A percentile compares a stretch with the other conserved stretches of the same genome.
Evolutionary conservation across 192 early-diverging fungal species (phyloP).

Genomic region (Dissophora ornata): DNA sequence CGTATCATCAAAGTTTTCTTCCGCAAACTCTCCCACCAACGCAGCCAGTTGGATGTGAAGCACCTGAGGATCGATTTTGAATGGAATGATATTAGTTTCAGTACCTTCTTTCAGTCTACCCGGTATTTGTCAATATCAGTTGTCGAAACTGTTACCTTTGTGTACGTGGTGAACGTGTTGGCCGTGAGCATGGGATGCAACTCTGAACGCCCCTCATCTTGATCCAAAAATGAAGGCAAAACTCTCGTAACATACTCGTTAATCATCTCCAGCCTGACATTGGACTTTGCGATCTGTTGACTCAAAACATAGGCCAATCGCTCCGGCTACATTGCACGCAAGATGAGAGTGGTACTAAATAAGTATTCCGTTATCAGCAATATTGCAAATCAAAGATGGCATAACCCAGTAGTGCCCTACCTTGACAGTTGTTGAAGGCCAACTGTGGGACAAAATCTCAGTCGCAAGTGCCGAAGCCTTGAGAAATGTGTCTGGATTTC

Average conservation of each 20-base stretch:
- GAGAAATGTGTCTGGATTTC: conserved; percentile 20
- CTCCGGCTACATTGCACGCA: conserved; percentile 36
- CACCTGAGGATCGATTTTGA: no score
- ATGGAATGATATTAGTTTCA: no score
- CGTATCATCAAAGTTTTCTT: conserved; percentile 29
- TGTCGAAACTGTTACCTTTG: no score
- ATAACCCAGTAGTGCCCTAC: no score
- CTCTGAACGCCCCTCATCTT: conserved; percentile 41
- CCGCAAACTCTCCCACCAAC: conserved; percentile 30
- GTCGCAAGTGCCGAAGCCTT: conserved; percentile 49
- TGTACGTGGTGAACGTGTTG: conserved; percentile 55
- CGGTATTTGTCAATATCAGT: no score
- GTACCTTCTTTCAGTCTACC: no score
- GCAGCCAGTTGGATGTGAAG: conserved; percentile 51
- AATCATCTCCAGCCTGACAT: conserved; percentile 48
- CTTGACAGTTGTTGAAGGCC: conserved; percentile 42
- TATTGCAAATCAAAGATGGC: no score
- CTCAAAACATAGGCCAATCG: conserved; percentile 56
- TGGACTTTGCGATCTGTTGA: conserved; percentile 54
- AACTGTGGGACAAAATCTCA: conserved; percentile 43
- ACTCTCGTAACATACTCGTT: conserved; percentile 48
- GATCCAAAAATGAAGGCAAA: conserved; percentile 54
- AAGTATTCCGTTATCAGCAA: no score
- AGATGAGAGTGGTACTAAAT: no score
- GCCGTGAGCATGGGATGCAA: conserved; percentile 55